Evolutionary conservation across 495 filamentous ascomycete species (phyloP).

Genomic region (Staphylotrichum longicolle): DNA sequence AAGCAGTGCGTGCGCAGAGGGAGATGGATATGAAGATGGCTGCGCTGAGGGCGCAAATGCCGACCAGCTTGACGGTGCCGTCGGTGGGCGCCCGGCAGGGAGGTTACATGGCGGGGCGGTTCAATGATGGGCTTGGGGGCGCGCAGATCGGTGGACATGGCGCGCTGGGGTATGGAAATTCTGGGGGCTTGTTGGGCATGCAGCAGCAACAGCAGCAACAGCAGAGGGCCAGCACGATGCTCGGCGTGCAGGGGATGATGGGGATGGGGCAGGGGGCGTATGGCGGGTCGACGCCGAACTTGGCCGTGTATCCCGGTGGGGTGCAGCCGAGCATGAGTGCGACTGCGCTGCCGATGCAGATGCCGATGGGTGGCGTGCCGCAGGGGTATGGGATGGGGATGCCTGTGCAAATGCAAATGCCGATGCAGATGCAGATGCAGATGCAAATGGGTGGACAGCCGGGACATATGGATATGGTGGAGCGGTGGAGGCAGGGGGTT

Average conservation of each 20-base stretch:
- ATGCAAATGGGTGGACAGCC: neutral
- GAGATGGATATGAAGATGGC: constrained; percentile 44
- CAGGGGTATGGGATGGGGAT: constrained; percentile 1
- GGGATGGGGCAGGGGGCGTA: neutral
- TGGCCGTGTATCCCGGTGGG: neutral
- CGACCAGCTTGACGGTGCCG: constrained; percentile 32
- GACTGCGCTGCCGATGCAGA: constrained; percentile 3
- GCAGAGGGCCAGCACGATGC: constrained; percentile 19
- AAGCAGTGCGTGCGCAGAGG: constrained; percentile 32
- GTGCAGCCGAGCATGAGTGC: neutral
- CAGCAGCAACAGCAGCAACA: constrained; percentile 13
- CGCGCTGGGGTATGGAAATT: constrained; percentile 20
- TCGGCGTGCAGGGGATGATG: neutral
- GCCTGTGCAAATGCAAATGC: neutral
- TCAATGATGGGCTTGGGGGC: constrained; percentile 49
- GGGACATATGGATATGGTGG: constrained; percentile 55
- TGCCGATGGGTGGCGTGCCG: neutral
- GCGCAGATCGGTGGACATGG: constrained; percentile 24
- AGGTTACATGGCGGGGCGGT: constrained; percentile 52
- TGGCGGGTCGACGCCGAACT: constrained; percentile 20
- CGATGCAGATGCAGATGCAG: neutral
- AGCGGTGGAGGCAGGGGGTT: constrained; percentile 86
- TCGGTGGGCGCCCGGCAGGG: constrained; percentile 32
- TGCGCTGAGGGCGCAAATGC: constrained; percentile 43
- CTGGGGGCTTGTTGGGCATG: neutral